phyloP scores from a whole-genome alignment of 2,329 filamentous ascomycete species.

The Exophiala oligosperma region DNA sequence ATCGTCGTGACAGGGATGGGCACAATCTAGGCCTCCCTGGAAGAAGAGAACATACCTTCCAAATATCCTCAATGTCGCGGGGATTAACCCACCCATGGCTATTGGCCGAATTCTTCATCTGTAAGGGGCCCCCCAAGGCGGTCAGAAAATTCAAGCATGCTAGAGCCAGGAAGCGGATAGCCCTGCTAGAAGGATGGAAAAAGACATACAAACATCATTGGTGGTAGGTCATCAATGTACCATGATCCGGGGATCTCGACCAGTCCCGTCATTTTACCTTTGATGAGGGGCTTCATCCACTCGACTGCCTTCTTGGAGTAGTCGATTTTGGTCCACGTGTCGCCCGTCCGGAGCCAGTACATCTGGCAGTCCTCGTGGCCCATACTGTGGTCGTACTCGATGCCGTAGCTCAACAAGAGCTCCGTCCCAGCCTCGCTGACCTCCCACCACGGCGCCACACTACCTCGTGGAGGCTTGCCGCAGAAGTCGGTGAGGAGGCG shows the following conservation, averaged over 20 bases:
- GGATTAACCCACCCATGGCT: conserved; percentile 60
- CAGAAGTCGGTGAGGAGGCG: conserved; percentile 71
- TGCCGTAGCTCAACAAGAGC: conserved; percentile 43
- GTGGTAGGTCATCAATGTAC: conserved; percentile 45
- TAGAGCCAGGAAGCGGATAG: no score
- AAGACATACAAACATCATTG: conserved; percentile 32
- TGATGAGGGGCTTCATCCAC: conserved; percentile 53
- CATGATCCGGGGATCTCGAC: conserved; percentile 48
- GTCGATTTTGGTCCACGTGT: conserved; percentile 47
- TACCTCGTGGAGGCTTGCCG: conserved; percentile 68
- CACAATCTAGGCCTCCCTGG: background rate
- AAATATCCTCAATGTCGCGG: conserved; percentile 58
- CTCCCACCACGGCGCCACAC: conserved; percentile 77
- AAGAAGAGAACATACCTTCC: conserved; percentile 31
- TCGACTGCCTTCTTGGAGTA: conserved; percentile 43
- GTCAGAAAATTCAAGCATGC: no score
- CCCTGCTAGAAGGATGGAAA: no score
- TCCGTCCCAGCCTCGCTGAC: conserved; percentile 64
- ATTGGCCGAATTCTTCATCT: conserved; percentile 48
- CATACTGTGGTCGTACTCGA: conserved; percentile 48
- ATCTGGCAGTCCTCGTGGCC: conserved; percentile 47
- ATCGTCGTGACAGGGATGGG: background rate
- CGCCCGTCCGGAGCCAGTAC: conserved; percentile 46
- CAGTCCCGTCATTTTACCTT: conserved; percentile 40
- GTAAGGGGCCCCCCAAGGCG: no score